These are phyloP conservation scores for Mycena albidolilacea DNA, from an alignment of 768 basidiomycete genomes.

Conservation along the genomic window DNA sequence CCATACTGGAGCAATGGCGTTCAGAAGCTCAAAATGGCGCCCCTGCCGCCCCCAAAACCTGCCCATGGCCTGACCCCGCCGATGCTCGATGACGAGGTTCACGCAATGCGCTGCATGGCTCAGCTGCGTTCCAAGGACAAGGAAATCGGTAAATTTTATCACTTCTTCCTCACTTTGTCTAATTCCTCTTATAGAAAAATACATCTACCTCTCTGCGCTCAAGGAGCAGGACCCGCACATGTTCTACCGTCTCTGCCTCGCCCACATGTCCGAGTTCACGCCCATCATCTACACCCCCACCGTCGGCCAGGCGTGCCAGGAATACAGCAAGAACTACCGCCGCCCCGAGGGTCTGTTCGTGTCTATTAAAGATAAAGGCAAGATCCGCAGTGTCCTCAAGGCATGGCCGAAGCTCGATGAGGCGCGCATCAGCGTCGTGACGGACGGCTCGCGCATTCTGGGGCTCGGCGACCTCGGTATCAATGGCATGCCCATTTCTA, in stretches of 20 bases:
- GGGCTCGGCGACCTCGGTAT: conserved; percentile 89
- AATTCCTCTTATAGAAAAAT: conserved; percentile 66
- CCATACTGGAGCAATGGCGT: conserved; percentile 81
- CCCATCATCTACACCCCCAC: conserved; percentile 95
- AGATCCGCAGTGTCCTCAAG: conserved; percentile 75
- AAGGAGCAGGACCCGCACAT: conserved; percentile 79
- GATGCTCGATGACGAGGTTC: conserved; percentile 65
- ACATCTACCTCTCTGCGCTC: conserved; percentile 86
- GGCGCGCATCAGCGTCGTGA: conserved; percentile 93
- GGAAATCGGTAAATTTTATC: conserved; percentile 52
- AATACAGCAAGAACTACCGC: conserved; percentile 79
- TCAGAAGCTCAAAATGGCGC: conserved; percentile 76
- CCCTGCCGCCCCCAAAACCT: conserved; percentile 61
- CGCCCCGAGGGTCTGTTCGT: conserved; percentile 83
- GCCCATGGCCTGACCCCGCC: conserved; percentile 75
- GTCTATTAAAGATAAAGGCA: conserved; percentile 88
- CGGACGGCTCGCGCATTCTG: conserved; percentile 92
- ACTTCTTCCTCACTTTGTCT: too few relatives aligned
- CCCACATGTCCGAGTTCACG: conserved; percentile 77
- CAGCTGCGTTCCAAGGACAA: conserved; percentile 85
- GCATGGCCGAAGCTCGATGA: conserved; percentile 83
- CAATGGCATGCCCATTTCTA: conserved; percentile 90
- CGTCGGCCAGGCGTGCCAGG: conserved; percentile 91
- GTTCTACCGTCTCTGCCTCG: conserved; percentile 85
- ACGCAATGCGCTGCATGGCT: conserved; percentile 71